Base-by-base conservation (phyloP, 2,329 filamentous ascomycete species). In the Amphichorda felina region DNA sequence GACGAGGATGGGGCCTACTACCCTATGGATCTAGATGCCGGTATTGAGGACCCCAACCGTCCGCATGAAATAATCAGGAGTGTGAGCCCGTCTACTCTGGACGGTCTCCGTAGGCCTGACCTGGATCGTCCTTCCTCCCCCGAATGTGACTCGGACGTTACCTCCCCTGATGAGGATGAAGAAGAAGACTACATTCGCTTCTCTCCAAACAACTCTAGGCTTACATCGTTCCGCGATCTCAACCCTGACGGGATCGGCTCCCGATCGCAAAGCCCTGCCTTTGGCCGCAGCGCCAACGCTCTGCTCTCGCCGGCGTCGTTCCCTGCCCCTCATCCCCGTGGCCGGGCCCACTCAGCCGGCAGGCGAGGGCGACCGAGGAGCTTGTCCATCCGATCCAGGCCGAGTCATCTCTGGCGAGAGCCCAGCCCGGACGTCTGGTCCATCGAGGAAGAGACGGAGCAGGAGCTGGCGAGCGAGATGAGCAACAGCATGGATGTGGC, bases 391-490 rank as follows among this genome's bases (percentile, higher is more conserved):
- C 53, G 50, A 24, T 58, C 46, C 40, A 57, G 62, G 30, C 63
- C 66, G 8, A 45, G 51, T 14, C 55, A 57, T 33, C 45, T 71
- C 2, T 75, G 71, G 71, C 58, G 70, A 26, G 64, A 72, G 52
- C 71, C 71, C 6, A 75, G 70, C 45, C 70, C 70, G 0, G 70
- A 74, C 36, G 71, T 75, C 4, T 75, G 70, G 64, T 67, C 67
- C 21, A 75, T 75, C 38, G 65, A 72, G 51, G 71, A 75, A 49
- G 70, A 75, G 54, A 65, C 66, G 2, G 70, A 72, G 53, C 67
- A 69, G 46, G 67, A 72, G 45, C 50, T 64, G 17, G 51, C 60
- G 53, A 63, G 61, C 41, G 62, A 67, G 47, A 50, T 56, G 48
- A 59, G 54, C 32, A 50, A 50, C 36, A 54, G 49, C 38, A 40